Evolutionary conservation across 164 flowering plant genomes (phyloP).

Genomic region (Amborella trichopoda): DNA sequence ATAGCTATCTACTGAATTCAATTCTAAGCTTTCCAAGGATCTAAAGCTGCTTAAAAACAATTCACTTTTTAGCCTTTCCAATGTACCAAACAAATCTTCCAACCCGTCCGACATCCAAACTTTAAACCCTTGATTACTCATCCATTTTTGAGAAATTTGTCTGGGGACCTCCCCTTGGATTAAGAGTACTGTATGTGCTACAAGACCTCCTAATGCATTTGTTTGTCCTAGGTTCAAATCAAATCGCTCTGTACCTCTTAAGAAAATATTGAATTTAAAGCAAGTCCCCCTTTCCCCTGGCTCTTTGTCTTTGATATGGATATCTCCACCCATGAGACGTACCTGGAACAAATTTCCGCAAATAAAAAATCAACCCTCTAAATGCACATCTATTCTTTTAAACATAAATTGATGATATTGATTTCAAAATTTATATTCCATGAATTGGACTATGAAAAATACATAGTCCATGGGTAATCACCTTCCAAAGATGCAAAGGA

Average conservation of each 20-base stretch:
- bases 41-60: conserved; percentile 4
- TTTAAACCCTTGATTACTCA: conserved; percentile 36
- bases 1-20: neutral
- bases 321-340: conserved; percentile 88
- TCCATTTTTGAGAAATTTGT: conserved; percentile 23
- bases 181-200: conserved; percentile 28
- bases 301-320: conserved; percentile 49
- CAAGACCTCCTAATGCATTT: no score
- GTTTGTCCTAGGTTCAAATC: no score
- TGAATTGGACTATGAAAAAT: no score
- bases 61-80: conserved; percentile 26
- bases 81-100: conserved; percentile 20
- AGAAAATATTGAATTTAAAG: conserved; percentile 52
- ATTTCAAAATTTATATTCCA: no score
- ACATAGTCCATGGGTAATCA: no score
- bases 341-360: conserved; percentile 31
- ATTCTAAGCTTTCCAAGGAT: conserved; percentile 16
- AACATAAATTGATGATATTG: no score
- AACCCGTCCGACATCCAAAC: conserved; percentile 20
- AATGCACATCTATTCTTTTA: no score
- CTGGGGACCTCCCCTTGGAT: conserved; percentile 34
- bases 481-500: no score
- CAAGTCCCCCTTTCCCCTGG: conserved; percentile 58
- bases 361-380: no score
- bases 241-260: conserved; percentile 10